A percentile compares a stretch with the other conserved stretches of the same genome.
Conservation (phyloP, 768 basidiomycete genomes). For the Pulveroboletus sp. region DNA sequence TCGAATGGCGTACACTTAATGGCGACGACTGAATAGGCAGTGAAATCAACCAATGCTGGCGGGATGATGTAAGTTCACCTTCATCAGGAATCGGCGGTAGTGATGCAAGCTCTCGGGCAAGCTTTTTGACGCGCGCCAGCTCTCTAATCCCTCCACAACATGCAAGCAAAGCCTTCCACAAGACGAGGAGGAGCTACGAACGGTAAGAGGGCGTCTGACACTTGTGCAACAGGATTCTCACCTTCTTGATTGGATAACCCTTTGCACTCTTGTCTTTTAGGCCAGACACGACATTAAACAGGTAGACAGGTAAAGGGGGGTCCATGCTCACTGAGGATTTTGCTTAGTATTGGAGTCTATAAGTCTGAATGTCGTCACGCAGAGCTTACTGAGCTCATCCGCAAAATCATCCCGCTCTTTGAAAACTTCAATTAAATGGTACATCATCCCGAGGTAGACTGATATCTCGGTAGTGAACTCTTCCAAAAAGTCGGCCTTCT, state of each 20-base stretch:
- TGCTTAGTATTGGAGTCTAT: slow-evolving; percentile 3
- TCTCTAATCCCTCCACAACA: slow-evolving; percentile 94
- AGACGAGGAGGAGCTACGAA: slow-evolving; percentile 75
- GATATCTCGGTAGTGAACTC: slow-evolving; percentile 91
- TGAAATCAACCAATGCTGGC: slow-evolving; percentile 3
- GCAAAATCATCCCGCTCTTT: slow-evolving; percentile 93
- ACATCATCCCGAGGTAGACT: slow-evolving; percentile 91
- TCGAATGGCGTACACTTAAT: slow-evolving; percentile 92
- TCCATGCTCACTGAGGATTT: slow-evolving; percentile 81
- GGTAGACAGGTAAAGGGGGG: slow-evolving; percentile 87
- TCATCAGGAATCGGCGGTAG: slow-evolving; percentile 53
- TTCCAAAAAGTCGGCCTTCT: slow-evolving; percentile 77
- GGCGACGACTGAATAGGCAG: slow-evolving; percentile 40
- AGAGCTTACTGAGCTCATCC: slow-evolving; percentile 85
- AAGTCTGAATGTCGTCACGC: neutral
- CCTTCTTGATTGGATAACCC: slow-evolving; percentile 97
- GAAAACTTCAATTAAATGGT: slow-evolving; percentile 91
- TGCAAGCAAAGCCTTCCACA: slow-evolving; percentile 92
- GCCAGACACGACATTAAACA: slow-evolving; percentile 86
- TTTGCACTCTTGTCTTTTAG: slow-evolving; percentile 91
- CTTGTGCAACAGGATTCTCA: slow-evolving; percentile 25
- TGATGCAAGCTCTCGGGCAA: slow-evolving; percentile 81
- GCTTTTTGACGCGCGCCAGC: slow-evolving; percentile 71
- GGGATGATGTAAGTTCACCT: slow-evolving; percentile 28
- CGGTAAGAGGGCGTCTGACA: slow-evolving; percentile 1